phyloP scores from a whole-genome alignment of 805 yeast species.

The Zygotorulaspora danielsina region DNA sequence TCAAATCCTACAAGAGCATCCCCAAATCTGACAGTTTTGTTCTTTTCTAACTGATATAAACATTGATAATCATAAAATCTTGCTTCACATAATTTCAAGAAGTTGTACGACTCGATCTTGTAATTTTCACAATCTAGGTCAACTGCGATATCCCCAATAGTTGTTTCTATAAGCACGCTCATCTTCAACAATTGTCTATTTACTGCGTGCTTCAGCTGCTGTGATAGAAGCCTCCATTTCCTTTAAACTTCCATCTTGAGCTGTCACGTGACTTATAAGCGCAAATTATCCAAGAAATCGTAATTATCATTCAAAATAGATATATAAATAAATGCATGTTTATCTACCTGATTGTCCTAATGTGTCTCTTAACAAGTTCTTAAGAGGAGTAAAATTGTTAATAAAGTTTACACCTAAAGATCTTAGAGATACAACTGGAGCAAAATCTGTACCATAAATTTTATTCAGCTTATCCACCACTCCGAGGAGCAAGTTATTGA shows the following conservation, averaged over 20 bases:
- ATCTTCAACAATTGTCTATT: constrained; percentile 16
- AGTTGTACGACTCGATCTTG: constrained; percentile 42
- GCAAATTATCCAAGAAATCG: too few relatives aligned
- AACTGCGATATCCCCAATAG: constrained; percentile 46
- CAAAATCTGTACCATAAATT: constrained; percentile 66
- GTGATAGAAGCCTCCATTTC: too few relatives aligned
- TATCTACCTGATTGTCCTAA: constrained; percentile 39
- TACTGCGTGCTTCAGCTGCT: too few relatives aligned
- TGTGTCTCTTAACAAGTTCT: constrained; percentile 61
- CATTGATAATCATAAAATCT: constrained; percentile 51
- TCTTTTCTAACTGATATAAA: constrained; percentile 42
- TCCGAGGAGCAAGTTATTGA: constrained; percentile 76
- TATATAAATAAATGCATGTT: too few relatives aligned
- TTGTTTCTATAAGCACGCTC: constrained; percentile 42
- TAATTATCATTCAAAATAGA: too few relatives aligned
- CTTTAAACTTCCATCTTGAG: too few relatives aligned
- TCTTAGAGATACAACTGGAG: constrained; percentile 71
- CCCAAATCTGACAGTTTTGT: constrained; percentile 43
- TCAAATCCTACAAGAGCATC: constrained; percentile 38
- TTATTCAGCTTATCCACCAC: constrained; percentile 90
- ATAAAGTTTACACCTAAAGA: constrained; percentile 70
- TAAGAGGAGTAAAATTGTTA: constrained; percentile 59
- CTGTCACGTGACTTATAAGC: too few relatives aligned
- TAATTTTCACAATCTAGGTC: constrained; percentile 41
- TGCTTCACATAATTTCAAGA: constrained; percentile 50